Evolutionary conservation across 495 filamentous ascomycete species (phyloP), one percentile per base, ranked within the genome.

Genomic region (Cenococcum geophilum): DNA sequence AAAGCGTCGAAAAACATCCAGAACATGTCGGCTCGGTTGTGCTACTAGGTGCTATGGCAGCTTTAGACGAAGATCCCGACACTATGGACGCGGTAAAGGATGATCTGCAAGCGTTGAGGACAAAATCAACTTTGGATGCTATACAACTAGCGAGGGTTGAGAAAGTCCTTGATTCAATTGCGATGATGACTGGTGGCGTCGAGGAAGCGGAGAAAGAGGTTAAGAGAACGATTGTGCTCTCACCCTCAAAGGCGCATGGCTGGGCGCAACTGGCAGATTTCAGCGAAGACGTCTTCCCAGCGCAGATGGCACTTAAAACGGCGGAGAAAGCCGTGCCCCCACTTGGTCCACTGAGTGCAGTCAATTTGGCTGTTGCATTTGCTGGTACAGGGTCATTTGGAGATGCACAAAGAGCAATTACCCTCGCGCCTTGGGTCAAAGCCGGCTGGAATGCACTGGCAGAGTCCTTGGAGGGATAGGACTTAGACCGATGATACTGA

Each of bases 281-380:
- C 0, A 70, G 67, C 0, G 70, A 71, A 42, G 78, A 81, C 0
- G 74, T 76, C 22, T 84, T 86, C 69, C 80, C 89, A 3, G 83
- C 87, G 0, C 82, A 86, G 55, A 93, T 93, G 88, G 89, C 90
- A 48, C 73, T 95, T 61, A 79, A 86, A 66, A 87, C 89, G 16
- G 91, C 90, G n/a, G 55, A 81, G 21, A 85, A 84, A 65, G 82
- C 78, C 18, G 82, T 87, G 9, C 87, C 91, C 45, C 90, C 91
- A 4, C 64, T 76, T 47, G 86, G 89, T 1, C 76, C 81, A 25
- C 74, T 95, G 27, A 82, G 78, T 8, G 83, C 88, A 16, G 79
- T 79, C 21, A 86, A 87, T 59, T 74, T 97, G 55, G 84, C 88
- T 14, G 73, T 77, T 68, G 87, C 88, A n/a, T 89, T 88, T 76